Conservation (phyloP, 164 flowering plant genomes). For the Chloranthus sessilifolius region DNA sequence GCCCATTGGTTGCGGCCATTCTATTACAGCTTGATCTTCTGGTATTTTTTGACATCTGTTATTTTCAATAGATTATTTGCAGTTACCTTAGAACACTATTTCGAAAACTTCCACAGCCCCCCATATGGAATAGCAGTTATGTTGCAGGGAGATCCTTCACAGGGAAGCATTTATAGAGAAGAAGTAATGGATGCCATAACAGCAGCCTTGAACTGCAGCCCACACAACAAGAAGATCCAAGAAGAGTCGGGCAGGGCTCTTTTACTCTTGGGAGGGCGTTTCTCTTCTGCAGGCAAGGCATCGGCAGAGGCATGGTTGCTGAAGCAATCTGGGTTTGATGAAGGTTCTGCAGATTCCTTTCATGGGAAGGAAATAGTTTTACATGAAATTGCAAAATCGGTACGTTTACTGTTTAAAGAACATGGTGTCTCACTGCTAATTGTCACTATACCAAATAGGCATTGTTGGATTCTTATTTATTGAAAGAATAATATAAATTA, state of each 20-base stretch:
- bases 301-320: conserved; percentile 45
- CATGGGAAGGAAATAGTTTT: conserved; percentile 13
- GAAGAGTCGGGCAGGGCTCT: conserved; percentile 55
- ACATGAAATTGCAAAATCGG: conserved; percentile 15
- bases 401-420: too few relatives aligned
- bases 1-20: conserved; percentile 47
- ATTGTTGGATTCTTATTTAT: too few relatives aligned
- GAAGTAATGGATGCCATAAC: conserved; percentile 54
- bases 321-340: conserved; percentile 42
- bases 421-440: too few relatives aligned
- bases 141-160: conserved; percentile 52
- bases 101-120: neutral
- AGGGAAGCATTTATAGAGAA: conserved; percentile 52
- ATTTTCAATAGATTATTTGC: neutral
- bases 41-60: conserved; percentile 31
- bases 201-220: conserved; percentile 30
- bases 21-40: conserved; percentile 64
- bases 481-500: too few relatives aligned
- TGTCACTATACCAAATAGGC: too few relatives aligned
- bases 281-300: conserved; percentile 39
- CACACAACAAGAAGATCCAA: conserved; percentile 31
- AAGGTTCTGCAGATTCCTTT: conserved; percentile 21
- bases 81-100: neutral
- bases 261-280: conserved; percentile 42
- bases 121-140: conserved; percentile 31